phyloP scores from a whole-genome alignment of 1,284 basidiomycete genomes.

The Cutaneotrichosporon sp. region DNA sequence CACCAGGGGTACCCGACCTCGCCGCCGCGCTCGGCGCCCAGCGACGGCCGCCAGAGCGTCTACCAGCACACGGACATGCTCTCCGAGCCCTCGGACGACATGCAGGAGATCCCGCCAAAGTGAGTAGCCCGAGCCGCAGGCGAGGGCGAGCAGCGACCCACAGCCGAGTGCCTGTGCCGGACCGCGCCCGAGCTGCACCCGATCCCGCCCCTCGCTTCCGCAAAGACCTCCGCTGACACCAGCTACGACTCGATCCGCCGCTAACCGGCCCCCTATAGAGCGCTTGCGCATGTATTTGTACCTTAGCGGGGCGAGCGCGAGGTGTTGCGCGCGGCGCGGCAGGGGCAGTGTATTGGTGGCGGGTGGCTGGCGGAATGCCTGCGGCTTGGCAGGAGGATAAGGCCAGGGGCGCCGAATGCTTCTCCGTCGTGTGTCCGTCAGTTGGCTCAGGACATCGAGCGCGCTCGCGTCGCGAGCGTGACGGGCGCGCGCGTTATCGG shows the following conservation, averaged over 20 bases:
- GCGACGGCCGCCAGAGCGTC: slow-evolving; percentile 7
- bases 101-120: slow-evolving; percentile 48
- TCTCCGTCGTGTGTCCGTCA: too few relatives aligned
- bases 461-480: too few relatives aligned
- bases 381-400: too few relatives aligned
- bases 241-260: slow-evolving; percentile 31
- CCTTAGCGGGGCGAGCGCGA: too few relatives aligned
- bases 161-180: too few relatives aligned
- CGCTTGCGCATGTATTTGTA: background rate
- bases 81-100: slow-evolving; percentile 23
- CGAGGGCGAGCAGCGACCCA: too few relatives aligned
- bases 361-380: too few relatives aligned
- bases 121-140: slow-evolving; percentile 14
- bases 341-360: too few relatives aligned
- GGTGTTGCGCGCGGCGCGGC: too few relatives aligned
- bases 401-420: too few relatives aligned
- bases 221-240: background rate
- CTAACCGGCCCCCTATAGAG: background rate
- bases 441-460: too few relatives aligned
- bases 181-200: background rate
- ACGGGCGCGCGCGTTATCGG: too few relatives aligned
- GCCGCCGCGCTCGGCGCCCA: background rate
- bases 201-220: background rate
- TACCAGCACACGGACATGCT: slow-evolving; percentile 33
- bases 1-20: slow-evolving; percentile 5